Conservation (phyloP, 2,329 filamentous ascomycete species). For the Aaosphaeria arxii region DNA sequence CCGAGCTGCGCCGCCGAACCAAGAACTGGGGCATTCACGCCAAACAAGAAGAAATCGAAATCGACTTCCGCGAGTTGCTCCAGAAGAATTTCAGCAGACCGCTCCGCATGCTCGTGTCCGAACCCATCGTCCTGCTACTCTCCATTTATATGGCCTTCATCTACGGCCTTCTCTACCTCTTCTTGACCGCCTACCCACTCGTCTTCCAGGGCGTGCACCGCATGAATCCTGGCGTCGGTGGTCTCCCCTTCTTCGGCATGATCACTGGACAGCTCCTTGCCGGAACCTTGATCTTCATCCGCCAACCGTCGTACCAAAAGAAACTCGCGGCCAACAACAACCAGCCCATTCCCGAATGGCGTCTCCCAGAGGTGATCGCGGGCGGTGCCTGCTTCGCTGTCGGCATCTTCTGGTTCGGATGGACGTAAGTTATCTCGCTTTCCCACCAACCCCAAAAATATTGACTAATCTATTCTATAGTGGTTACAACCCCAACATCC, state of each 20-base stretch:
- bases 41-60: constrained; percentile 54
- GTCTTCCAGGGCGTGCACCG: constrained; percentile 72
- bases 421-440: constrained; percentile 16
- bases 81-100: constrained; percentile 54
- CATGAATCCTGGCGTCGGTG: constrained; percentile 67
- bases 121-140: constrained; percentile 45
- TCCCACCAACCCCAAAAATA: too few relatives aligned
- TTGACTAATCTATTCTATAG: too few relatives aligned
- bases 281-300: constrained; percentile 60
- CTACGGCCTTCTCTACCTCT: constrained; percentile 75
- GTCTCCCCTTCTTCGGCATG: constrained; percentile 85
- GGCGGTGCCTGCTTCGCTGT: constrained; percentile 47
- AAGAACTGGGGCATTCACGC: constrained; percentile 62
- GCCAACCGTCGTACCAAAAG: constrained; percentile 65
- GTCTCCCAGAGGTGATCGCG: constrained; percentile 53
- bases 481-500: constrained; percentile 43
- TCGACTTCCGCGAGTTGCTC: constrained; percentile 49
- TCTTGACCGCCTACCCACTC: constrained; percentile 79
- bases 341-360: constrained; percentile 56
- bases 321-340: constrained; percentile 47
- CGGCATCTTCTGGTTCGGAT: constrained; percentile 40
- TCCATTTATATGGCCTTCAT: constrained; percentile 43
- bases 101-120: constrained; percentile 48
- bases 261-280: constrained; percentile 69
- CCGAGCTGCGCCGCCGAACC: constrained; percentile 53